Percentiles rank a stretch among this genome's conserved stretches.
These are phyloP conservation scores for Solidago caesia DNA, from an alignment of 129 eudicot species.

Conservation along the genomic window DNA sequence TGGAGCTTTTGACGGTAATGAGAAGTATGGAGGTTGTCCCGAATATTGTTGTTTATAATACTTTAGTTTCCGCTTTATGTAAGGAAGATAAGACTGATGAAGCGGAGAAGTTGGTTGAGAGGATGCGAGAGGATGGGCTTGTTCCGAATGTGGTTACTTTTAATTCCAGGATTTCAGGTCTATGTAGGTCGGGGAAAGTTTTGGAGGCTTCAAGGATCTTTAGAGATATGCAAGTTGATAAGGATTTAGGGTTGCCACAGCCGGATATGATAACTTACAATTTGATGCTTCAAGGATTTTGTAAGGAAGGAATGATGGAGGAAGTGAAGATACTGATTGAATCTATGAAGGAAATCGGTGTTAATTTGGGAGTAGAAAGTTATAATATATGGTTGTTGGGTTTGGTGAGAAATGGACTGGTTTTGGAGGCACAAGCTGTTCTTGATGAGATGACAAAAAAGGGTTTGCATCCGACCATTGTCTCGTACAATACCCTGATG, in stretches of 20 bases:
- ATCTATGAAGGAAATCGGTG: conserved; percentile 55
- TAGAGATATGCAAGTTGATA: conserved; percentile 84
- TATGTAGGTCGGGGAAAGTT: conserved; percentile 66
- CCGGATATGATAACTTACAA: conserved; percentile 69
- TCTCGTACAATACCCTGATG: conserved; percentile 57
- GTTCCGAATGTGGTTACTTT: conserved; percentile 77
- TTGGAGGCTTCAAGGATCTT: conserved; percentile 83
- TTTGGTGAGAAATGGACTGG: conserved; percentile 65
- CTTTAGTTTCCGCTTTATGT: conserved; percentile 66
- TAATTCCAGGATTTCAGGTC: conserved; percentile 83
- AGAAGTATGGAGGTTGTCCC: conserved; percentile 43
- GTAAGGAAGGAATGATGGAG: conserved; percentile 71
- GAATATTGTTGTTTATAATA: conserved; percentile 69
- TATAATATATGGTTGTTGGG: conserved; percentile 76
- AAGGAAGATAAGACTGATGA: conserved; percentile 65
- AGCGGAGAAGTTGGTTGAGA: conserved; percentile 82
- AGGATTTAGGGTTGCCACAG: conserved; percentile 67
- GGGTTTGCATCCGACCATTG: conserved; percentile 51
- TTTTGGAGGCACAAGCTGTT: conserved; percentile 66
- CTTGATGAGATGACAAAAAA: conserved; percentile 60
- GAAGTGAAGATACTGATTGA: conserved; percentile 61
- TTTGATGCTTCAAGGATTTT: conserved; percentile 76
- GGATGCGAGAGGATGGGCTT: conserved; percentile 68
- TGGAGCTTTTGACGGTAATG: conserved; percentile 71
- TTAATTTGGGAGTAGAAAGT: conserved; percentile 50